Evolutionary conservation across 768 basidiomycete genomes (phyloP).

Genomic region (Russula virescens): DNA sequence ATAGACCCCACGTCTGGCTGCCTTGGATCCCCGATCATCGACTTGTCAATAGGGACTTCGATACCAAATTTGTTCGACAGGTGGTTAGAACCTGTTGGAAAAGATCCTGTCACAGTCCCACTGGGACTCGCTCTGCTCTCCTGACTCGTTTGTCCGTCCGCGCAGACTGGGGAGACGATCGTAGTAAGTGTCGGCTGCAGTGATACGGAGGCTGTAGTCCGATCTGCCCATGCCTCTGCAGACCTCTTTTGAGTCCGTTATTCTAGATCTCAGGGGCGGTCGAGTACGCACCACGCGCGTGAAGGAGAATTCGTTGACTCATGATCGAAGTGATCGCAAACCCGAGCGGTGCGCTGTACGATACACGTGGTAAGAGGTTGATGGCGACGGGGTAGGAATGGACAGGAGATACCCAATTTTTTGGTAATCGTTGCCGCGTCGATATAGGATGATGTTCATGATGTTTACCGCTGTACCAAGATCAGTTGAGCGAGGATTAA

Average conservation of each 20-base stretch:
- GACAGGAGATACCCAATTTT: slow-evolving; percentile 18
- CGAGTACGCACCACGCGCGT: slow-evolving; percentile 30
- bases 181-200: neutral
- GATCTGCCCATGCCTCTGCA: slow-evolving; percentile 25
- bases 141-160: neutral
- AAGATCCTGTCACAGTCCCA: neutral
- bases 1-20: no score
- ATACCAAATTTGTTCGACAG: no score
- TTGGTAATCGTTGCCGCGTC: slow-evolving; percentile 24
- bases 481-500: neutral
- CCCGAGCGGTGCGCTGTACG: slow-evolving; percentile 31
- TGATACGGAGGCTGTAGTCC: neutral
- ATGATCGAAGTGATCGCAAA: slow-evolving; percentile 35
- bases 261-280: neutral
- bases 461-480: slow-evolving; percentile 26
- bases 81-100: no score
- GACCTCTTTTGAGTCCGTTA: neutral
- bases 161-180: neutral
- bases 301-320: slow-evolving; percentile 34
- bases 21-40: no score
- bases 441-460: slow-evolving; percentile 30
- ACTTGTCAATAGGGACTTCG: no score
- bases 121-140: no score
- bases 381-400: neutral
- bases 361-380: neutral